Evolutionary conservation across 2,329 filamentous ascomycete genomes (phyloP), one percentile per base, ranked within the genome.

Genomic region (Apiospora arundinis): DNA sequence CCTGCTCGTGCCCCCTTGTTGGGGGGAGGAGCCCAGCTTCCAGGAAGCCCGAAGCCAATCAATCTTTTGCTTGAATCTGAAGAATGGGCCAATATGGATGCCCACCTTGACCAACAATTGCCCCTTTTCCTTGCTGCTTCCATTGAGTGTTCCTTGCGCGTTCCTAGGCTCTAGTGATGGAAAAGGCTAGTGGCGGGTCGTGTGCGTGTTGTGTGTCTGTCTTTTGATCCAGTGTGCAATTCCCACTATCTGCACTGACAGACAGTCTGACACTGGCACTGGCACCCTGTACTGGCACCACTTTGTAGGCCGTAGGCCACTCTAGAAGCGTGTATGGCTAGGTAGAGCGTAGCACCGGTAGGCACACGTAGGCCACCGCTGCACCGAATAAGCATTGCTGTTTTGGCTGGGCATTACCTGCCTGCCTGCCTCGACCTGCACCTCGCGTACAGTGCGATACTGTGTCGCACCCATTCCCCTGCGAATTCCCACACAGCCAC

Each of bases 401-500:
- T 9, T 60, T 18, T 56, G 25, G 48, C 48, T 52, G 48, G 52
- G 52, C 28, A 37, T 28, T 9, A 40, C 28, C 56, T 37, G 52
- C 52, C 28, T 9, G n/a, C 28, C 56, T 37, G 52, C 52, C 28
- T 4, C 14, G 49, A 32, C 32, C 28, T 60, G 52, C 28, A 21
- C 28, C 25, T 9, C 52, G 52, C 52, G 56, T 63, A 63, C 56
- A 63, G 56, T 63, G 56, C 56, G 56, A 63, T n/a, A 40, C 56
- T n/a, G 56, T 40, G 21, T 37, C 18, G 12, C 32, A 63, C 28
- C 32, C 56, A 5, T 63, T 40, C 56, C 56, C 56, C 32, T 63
- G 42, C 42, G 56, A 63, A 32, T 40, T 63, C 56, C 32, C 32
- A 68, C 66, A 68, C 66, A 68, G 66, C 66, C 66, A 68, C 66